Evolutionary conservation across 2,329 filamentous ascomycete genomes (phyloP), one percentile per base, ranked within the genome.

Genomic region (Camillea tinctor): DNA sequence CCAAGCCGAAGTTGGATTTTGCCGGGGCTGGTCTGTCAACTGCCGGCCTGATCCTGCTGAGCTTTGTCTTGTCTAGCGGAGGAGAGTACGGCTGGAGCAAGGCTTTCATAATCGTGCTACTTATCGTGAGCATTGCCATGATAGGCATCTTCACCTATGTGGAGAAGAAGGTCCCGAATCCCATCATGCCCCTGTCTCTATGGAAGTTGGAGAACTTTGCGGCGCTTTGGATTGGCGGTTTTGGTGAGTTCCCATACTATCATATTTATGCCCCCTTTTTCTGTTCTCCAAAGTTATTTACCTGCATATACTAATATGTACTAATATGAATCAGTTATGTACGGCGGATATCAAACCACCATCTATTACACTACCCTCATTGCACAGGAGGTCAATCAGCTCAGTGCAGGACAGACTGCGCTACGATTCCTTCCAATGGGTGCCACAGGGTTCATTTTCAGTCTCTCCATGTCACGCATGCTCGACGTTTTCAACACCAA

Each of bases 171-270:
- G 74, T 78, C 20, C 60, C 69, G 15, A 79, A 79, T 54, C 77
- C 78, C 1, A 75, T 80, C 57, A 80, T 80, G 78, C 78, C 78
- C 0, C 65, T 80, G 1, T 76, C 75, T 0, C 61, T 80, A 7
- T 80, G 78, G 78, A 80, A 76, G 53, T 72, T 79, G 19, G 73
- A 72, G 23, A 80, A 80, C 60, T 80, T 80, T 57, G 77, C 77
- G 5, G 76, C 75, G 3, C 67, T 80, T 0, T 80, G 78, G 78
- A 69, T 80, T 22, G 72, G 76, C 15, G 77, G 77, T 1, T 79
- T 80, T 19, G 56, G 56, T 58, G 19, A 52, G 50, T 22, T 8
- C n/a, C n/a, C n/a, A n/a, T n/a, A n/a, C n/a, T n/a, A n/a, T n/a
- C n/a, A n/a, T 30, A 26, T 26, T 4, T 8, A 26, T 30, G 7